Base-by-base conservation (phyloP, 495 filamentous ascomycete species). In the Aspergillus leporis region DNA sequence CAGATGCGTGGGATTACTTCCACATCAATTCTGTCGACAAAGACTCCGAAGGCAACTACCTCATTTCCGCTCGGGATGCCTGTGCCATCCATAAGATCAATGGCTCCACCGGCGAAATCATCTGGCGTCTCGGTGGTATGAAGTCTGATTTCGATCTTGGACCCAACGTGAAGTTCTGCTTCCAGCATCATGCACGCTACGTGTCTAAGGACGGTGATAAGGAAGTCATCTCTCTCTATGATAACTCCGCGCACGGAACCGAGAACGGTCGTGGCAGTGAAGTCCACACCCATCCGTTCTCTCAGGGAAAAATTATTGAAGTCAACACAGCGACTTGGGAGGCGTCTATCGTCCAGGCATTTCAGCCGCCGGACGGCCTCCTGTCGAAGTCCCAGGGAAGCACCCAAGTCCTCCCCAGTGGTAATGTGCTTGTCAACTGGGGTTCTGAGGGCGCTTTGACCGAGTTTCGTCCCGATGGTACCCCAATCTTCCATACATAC, bases 151-250 rank as follows among this genome's bases (percentile, higher is more conserved):
- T 81, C 56, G 61, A 69, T 14, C 63, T 76, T 45, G 70, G 68
- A 1, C 66, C 60, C 31, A 76, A 78, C 28, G 76, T 78, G 55
- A 63, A 77, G 2, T 86, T 87, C 71, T 78, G 78, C 58, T 83
- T 80, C 65, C 83, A 87, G 65, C 83, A 87, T 58, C 79, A 87
- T 56, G 84, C 81, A 0, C 76, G 82, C 5, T 84, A 77, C 55
- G 53, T 82, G 32, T 70, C 71, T 21, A 72, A 78, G 46, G 56
- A 76, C 46, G 71, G 68, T 4, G 70, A 78, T 43, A 63, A 75
- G 38, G 76, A 81, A 47, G 70, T 72, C 12, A 76, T 85, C 51
- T 79, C 79, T 3, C 67, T 85, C 0, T 84, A 77, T 52, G 81
- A 85, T 59, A 84, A 85, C 63, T 73, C 76, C 25, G 74, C 73